Evolutionary conservation across 2,329 filamentous ascomycete genomes (phyloP), one percentile per base, ranked within the genome.

Genomic region (Pleoardoris graminearum): DNA sequence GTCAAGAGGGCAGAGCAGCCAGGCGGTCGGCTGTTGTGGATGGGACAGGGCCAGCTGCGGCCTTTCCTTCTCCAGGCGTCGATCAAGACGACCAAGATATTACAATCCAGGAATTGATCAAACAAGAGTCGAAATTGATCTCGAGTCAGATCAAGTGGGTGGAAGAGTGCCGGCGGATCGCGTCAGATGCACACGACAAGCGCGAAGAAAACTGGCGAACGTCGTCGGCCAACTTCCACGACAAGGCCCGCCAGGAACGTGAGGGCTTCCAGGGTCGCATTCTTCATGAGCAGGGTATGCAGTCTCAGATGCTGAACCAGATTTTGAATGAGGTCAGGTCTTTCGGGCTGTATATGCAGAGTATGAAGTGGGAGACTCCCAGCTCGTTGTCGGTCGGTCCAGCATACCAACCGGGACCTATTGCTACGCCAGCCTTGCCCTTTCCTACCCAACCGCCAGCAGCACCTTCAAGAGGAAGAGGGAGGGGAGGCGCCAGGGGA

Each of bases 121-220:
- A 57, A 21, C 53, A 54, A 45, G 59, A 69, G 48, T 38, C 63
- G 19, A 60, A 59, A 47, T 69, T 69, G 37, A 45, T 76, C 5
- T 65, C 68, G 6, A 70, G 63, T 25, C 68, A 74, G 41, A 62
- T 75, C 16, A 67, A 65, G 6, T 73, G 71, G 72, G 60, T 74
- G 3, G 74, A 76, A 41, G 65, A 73, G 17, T 75, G 72, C 58
- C 58, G 72, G n/a, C 66, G 71, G 32, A 61, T 70, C 3, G 67
- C 67, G 19, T 62, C 65, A 7, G 65, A 72, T 25, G 62, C 67
- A 22, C 66, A 71, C 48, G 64, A 74, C 48, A 60, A 67, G 33
- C 60, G 69, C 21, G 72, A 75, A 54, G 73, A 76, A 46, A 73
- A 65, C 37, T 76, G 73, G 74, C 67, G 73, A n/a, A 69, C 68